Percentiles rank a stretch among this genome's conserved stretches.
These are phyloP conservation scores for Silene coronaria DNA, from an alignment of 179 eudicot species.

Conservation along the genomic window DNA sequence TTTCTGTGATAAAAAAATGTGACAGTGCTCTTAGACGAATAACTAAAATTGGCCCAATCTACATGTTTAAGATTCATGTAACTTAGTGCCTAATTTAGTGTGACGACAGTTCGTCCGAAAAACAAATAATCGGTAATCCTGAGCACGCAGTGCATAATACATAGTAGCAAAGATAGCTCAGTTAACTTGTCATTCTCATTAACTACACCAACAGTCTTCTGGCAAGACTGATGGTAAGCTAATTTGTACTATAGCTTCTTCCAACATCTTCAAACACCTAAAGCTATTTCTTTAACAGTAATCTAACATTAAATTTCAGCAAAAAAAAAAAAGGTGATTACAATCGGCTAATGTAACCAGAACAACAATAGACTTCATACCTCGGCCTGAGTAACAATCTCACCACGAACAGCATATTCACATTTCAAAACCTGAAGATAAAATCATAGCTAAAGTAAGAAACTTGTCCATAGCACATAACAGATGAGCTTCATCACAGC, in stretches of 20 bases:
- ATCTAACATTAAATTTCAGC: neutral
- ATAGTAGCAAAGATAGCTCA: neutral
- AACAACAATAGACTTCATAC: slow-evolving; percentile 22
- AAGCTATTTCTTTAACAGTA: neutral
- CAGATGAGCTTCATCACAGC: neutral
- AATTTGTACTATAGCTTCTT: neutral
- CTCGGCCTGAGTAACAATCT: slow-evolving; percentile 82
- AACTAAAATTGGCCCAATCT: too few species aligned
- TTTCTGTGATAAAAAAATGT: slow-evolving; percentile 34
- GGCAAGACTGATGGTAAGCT: neutral
- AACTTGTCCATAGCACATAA: neutral
- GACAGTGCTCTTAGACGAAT: neutral
- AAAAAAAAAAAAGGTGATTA: neutral
- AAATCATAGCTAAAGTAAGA: slow-evolving; percentile 11
- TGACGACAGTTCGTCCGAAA: too few species aligned
- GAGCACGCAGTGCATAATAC: neutral
- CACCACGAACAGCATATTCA: slow-evolving; percentile 97
- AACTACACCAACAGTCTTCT: neutral
- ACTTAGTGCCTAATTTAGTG: too few species aligned
- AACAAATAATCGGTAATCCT: too few species aligned
- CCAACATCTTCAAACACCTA: neutral
- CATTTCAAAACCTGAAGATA: slow-evolving; percentile 67
- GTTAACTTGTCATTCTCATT: neutral
- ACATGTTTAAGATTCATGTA: too few species aligned
- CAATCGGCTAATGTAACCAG: neutral